Percentiles rank a stretch among this genome's conserved stretches.
Evolutionary conservation across 139 green algal species (phyloP).

Genomic region (Haematococcus sp.): DNA sequence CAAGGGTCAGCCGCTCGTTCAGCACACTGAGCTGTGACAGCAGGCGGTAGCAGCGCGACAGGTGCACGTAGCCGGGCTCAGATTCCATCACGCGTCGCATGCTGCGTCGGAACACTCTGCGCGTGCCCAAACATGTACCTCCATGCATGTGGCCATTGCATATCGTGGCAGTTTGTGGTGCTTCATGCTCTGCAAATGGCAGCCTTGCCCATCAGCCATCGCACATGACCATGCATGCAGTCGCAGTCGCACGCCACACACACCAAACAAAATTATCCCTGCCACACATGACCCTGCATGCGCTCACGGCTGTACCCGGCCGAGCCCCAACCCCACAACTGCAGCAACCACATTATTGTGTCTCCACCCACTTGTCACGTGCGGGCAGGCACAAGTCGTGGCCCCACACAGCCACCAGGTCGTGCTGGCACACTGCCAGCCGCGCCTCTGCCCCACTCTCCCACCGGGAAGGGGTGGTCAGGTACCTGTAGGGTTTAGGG

Average conservation of each 20-base stretch:
- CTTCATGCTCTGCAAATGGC: neutral
- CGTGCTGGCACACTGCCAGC: conserved; percentile 2
- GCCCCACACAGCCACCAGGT: conserved; percentile 2
- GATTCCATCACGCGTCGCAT: neutral
- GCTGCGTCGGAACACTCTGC: neutral
- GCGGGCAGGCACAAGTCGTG: conserved; percentile 8
- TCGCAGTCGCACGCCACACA: neutral
- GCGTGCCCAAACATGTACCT: neutral
- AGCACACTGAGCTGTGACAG: conserved; percentile 41
- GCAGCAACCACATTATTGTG: neutral
- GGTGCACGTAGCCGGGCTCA: conserved; percentile 12
- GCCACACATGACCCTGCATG: neutral
- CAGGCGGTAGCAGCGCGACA: conserved; percentile 29
- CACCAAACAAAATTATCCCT: neutral
- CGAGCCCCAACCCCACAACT: neutral
- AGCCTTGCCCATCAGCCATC: neutral
- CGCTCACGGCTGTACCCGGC: neutral
- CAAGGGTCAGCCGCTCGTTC: conserved; percentile 44
- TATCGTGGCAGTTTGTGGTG: neutral
- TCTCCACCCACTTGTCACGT: neutral
- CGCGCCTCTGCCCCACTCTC: conserved; percentile 14
- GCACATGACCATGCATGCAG: neutral
- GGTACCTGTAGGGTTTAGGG: neutral
- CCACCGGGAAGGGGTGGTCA: neutral
- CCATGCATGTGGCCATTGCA: neutral